phyloP scores from a whole-genome alignment of 2,329 filamentous ascomycete species.

The Penicillium sp. region DNA sequence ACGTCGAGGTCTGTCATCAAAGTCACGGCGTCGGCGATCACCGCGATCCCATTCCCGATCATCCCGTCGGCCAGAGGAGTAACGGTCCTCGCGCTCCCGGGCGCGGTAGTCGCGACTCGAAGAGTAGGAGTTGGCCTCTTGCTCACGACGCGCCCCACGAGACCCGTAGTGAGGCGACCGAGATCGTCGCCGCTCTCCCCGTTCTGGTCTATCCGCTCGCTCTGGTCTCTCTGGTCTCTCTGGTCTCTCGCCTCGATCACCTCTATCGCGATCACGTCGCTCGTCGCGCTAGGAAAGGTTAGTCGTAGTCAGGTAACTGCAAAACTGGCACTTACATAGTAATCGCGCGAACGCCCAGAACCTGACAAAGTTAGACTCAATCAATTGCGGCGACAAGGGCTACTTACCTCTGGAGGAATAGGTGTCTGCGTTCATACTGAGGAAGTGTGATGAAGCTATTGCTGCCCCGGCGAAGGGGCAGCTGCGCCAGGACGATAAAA shows the following conservation, averaged over 20 bases:
- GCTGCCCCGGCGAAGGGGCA: constrained; percentile 20
- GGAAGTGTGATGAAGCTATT: constrained; percentile 18
- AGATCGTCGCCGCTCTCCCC: constrained; percentile 69
- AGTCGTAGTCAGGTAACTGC: constrained; percentile 14
- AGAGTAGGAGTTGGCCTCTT: constrained; percentile 80
- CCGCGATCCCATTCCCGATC: constrained; percentile 64
- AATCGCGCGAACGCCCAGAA: constrained; percentile 50
- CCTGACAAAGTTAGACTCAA: constrained; percentile 40
- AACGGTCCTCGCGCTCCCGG: constrained; percentile 88
- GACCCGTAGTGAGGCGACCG: constrained; percentile 76
- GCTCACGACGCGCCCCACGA: constrained; percentile 64
- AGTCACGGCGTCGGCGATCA: constrained; percentile 52
- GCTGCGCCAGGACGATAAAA: constrained; percentile 19
- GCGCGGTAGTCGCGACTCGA: constrained; percentile 89
- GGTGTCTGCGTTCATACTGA: constrained; percentile 76
- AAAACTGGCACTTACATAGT: constrained; percentile 45
- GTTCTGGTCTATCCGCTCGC: constrained; percentile 45
- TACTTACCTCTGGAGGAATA: constrained; percentile 71
- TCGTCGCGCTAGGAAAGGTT: constrained; percentile 43
- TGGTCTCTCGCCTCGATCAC: constrained; percentile 42
- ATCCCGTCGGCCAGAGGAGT: constrained; percentile 65
- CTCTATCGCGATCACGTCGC: constrained; percentile 41
- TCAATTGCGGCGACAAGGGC: neutral
- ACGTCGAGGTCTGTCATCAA: constrained; percentile 56
- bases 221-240: constrained; percentile 40